Evolutionary conservation across 1,139 yeast species (phyloP), one percentile per base, ranked within the genome.

Genomic region (Yamadazyma atmosphaerica): DNA sequence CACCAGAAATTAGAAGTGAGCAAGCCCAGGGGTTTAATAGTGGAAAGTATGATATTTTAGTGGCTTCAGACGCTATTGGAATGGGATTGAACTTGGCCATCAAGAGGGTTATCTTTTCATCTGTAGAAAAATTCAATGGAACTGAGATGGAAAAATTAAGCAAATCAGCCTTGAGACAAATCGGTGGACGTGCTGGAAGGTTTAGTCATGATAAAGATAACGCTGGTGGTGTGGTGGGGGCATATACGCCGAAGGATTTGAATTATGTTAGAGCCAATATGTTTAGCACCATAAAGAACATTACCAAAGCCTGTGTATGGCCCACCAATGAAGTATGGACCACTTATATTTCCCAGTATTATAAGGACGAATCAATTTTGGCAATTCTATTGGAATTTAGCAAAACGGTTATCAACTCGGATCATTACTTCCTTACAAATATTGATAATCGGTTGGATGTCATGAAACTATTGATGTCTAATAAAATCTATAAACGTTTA

Each of bases 31-130:
- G 79, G 31, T 92, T 92, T 59, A 92, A 92, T 53, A 64, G 59
- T 16, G 94, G 94, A 3, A 75, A 77, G 33, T 84, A 81, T 46
- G 94, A 90, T 52, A 75, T 86, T 16, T 66, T 92, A 33, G 87
- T 92, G 3, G 98, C 98, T 0, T 86, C 97, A 1, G 98, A 92
- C 65, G 99, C 99, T 0, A 81, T 92, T 42, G 98, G 98, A 2
- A 92, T 92, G 98, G 99, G 99, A 0, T 71, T 92, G 38, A 92
- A 92, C 54, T 69, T 92, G 52, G 83, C 85, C 18, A 89, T 92
- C 47, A 80, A 82, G 44, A 67, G 98, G 41, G 77, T 92, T 12
- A 76, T 92, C 1, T 90, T 92, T 53, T 77, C 84, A 21, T 73
- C 83, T 0, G 68, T 77, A 17, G 60, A 59, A 36, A 94, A 92